Percentiles rank a stretch among this genome's conserved stretches.
These are phyloP conservation scores for Sherardia arvensis DNA, from an alignment of 257 asterid species.

Conservation along the genomic window DNA sequence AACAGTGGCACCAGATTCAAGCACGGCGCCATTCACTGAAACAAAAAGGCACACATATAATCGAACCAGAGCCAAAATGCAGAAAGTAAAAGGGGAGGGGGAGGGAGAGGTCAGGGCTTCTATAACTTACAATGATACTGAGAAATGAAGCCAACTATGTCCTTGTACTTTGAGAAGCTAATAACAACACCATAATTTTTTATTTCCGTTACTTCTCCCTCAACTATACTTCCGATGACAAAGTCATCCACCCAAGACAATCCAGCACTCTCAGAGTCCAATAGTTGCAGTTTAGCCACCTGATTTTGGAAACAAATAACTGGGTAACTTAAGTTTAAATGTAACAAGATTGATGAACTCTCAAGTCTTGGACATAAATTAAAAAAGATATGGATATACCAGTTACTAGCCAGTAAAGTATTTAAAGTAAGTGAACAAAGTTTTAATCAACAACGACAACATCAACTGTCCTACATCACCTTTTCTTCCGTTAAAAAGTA, in stretches of 20 bases:
- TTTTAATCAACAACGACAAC: no score
- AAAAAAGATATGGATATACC: neutral
- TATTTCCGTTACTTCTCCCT: conserved; percentile 69
- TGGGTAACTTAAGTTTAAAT: neutral
- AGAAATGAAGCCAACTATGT: conserved; percentile 78
- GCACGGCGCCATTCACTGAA: conserved; percentile 56
- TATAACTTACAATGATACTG: conserved; percentile 62
- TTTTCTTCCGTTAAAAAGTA: conserved; percentile 78
- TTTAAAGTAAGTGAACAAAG: no score
- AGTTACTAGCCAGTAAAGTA: neutral
- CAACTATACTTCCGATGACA: conserved; percentile 46
- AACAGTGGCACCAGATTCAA: conserved; percentile 47
- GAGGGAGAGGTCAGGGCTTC: neutral
- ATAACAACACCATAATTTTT: conserved; percentile 78
- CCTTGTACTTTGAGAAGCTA: conserved; percentile 53
- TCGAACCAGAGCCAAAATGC: neutral
- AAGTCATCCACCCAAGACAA: conserved; percentile 55
- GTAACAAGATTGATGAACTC: neutral
- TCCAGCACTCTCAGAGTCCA: conserved; percentile 38
- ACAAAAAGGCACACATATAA: neutral
- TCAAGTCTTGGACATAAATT: neutral
- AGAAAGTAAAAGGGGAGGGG: neutral
- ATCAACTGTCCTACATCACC: conserved; percentile 33
- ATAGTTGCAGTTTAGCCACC: conserved; percentile 65
- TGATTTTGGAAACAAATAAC: conserved; percentile 23